Evolutionary conservation across 768 basidiomycete genomes (phyloP).

Genomic region (Kwoniella bestiolae): DNA sequence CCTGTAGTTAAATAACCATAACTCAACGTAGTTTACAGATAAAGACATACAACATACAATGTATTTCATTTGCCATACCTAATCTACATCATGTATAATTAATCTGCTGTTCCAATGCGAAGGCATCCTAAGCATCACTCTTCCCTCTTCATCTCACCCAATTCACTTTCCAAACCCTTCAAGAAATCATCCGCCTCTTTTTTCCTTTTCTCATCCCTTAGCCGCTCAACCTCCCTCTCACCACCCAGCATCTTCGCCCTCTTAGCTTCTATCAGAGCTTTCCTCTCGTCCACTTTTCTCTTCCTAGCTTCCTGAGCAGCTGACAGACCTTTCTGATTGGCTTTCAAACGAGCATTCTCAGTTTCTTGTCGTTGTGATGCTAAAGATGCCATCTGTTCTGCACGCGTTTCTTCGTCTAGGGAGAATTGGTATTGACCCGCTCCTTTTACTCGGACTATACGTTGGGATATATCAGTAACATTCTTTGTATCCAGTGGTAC

Average conservation of each 20-base stretch:
- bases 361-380: conserved; percentile 73
- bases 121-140: not conserved
- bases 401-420: conserved; percentile 76
- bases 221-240: conserved; percentile 36
- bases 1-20: not conserved
- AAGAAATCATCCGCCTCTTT: conserved; percentile 45
- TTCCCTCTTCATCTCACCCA: conserved; percentile 8
- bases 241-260: conserved; percentile 48
- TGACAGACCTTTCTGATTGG: conserved; percentile 51
- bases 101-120: not conserved
- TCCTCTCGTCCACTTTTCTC: conserved; percentile 50
- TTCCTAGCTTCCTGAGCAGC: conserved; percentile 44
- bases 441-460: conserved; percentile 73
- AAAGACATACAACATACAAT: conserved; percentile 21
- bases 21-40: no score
- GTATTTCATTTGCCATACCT: no score
- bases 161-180: conserved; percentile 32
- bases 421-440: conserved; percentile 94
- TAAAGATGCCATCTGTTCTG: conserved; percentile 81
- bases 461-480: no score
- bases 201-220: conserved; percentile 34
- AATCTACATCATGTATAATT: not conserved
- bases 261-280: conserved; percentile 51
- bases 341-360: conserved; percentile 64
- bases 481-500: not conserved